phyloP scores from a whole-genome alignment of 2,329 filamentous ascomycete species.

The Sphaerostilbella broomeana region DNA sequence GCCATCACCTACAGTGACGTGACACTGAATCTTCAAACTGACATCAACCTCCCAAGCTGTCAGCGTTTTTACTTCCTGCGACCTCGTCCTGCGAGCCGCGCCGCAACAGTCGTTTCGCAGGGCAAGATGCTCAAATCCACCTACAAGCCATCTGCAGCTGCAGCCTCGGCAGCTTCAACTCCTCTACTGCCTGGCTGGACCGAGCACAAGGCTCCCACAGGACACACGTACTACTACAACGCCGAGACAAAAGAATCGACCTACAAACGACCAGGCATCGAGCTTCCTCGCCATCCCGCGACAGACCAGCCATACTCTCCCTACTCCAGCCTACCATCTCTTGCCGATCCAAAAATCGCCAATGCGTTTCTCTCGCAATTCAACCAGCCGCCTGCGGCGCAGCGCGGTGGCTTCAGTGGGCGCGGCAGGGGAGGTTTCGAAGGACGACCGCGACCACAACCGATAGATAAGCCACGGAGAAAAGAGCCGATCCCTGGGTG shows the following conservation, averaged over 20 bases:
- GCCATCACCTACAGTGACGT: too few species aligned
- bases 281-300: conserved; percentile 17
- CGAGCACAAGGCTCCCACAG: conserved; percentile 84
- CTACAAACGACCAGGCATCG: conserved; percentile 64
- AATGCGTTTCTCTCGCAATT: conserved; percentile 56
- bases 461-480: conserved; percentile 71
- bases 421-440: conserved; percentile 45
- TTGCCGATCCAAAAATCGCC: conserved; percentile 50
- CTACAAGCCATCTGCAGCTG: conserved; percentile 51
- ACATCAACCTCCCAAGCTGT: too few species aligned
- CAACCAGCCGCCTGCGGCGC: conserved; percentile 34
- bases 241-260: conserved; percentile 76
- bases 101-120: background rate
- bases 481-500: conserved; percentile 73
- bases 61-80: too few species aligned
- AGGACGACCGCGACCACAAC: conserved; percentile 58
- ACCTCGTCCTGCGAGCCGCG: too few species aligned
- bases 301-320: conserved; percentile 27
- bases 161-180: conserved; percentile 31
- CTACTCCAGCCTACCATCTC: conserved; percentile 27
- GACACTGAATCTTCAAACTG: too few species aligned
- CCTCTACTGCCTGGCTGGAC: conserved; percentile 78
- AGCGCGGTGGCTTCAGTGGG: conserved; percentile 18
- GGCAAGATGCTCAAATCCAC: conserved; percentile 62
- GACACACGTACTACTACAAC: conserved; percentile 87